Conservation (phyloP, 768 basidiomycete genomes). For the Grammothele lineata region DNA sequence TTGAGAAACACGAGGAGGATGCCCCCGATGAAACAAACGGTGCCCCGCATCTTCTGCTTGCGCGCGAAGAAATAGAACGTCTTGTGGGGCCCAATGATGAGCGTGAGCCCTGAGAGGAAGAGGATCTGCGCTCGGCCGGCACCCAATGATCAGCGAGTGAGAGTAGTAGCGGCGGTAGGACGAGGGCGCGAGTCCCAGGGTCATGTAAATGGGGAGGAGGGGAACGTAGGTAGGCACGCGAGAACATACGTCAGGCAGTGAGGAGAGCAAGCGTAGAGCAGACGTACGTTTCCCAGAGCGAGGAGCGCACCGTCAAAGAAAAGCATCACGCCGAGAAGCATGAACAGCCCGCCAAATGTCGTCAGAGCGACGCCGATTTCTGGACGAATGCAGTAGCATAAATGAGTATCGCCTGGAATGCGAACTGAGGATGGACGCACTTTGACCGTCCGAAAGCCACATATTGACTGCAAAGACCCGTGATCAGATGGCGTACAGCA, state of each 20-base stretch:
- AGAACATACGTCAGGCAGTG: constrained; percentile 4
- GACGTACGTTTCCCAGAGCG: constrained; percentile 93
- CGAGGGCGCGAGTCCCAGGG: no score
- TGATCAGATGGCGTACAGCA: not conserved
- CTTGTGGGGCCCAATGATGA: constrained; percentile 96
- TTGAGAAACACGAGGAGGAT: constrained; percentile 92
- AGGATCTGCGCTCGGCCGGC: constrained; percentile 59
- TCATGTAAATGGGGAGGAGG: no score
- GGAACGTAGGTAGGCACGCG: not conserved
- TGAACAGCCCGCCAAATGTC: constrained; percentile 92
- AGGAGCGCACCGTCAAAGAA: constrained; percentile 95
- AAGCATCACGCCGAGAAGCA: constrained; percentile 92
- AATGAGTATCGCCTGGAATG: no score
- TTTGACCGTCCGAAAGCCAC: constrained; percentile 69
- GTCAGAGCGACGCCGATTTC: constrained; percentile 97
- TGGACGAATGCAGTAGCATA: constrained; percentile 25
- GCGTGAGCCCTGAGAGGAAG: constrained; percentile 89
- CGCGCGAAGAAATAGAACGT: constrained; percentile 98
- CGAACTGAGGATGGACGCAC: constrained; percentile 30
- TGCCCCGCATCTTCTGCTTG: constrained; percentile 90
- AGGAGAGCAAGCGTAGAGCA: not conserved
- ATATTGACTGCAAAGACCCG: constrained; percentile 29
- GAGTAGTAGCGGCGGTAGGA: no score
- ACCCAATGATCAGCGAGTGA: not conserved
- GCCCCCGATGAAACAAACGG: constrained; percentile 83